These are phyloP conservation scores for Platismatia glauca DNA, from an alignment of 495 filamentous ascomycete species.

Conservation along the genomic window DNA sequence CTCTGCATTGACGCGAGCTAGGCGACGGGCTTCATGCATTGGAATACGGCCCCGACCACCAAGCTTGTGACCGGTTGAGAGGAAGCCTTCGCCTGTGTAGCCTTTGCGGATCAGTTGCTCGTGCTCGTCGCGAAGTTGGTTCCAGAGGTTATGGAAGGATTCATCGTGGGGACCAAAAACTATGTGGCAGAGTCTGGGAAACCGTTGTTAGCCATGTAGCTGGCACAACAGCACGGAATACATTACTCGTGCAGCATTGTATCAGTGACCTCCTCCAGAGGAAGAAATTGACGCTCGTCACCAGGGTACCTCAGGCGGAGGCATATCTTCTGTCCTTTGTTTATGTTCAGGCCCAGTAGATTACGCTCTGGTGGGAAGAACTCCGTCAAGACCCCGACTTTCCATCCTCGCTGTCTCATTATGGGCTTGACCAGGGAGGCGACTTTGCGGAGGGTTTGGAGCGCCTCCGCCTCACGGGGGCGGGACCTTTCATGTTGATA, in stretches of 20 bases:
- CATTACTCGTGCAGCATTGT: constrained; percentile 89
- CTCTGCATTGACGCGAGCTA: constrained; percentile 69
- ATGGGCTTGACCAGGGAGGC: constrained; percentile 91
- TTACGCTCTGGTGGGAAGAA: constrained; percentile 71
- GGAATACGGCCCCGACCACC: constrained; percentile 57
- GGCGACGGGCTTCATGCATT: constrained; percentile 63
- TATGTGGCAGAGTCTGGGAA: constrained; percentile 64
- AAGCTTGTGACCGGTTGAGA: constrained; percentile 62
- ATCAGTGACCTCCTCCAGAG: constrained; percentile 69
- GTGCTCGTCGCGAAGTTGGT: constrained; percentile 80
- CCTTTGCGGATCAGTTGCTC: constrained; percentile 65
- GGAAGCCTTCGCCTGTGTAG: constrained; percentile 87
- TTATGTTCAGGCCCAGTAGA: constrained; percentile 75
- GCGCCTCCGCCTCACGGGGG: constrained; percentile 67
- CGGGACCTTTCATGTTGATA: constrained; percentile 72
- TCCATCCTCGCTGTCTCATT: constrained; percentile 81
- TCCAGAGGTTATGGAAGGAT: constrained; percentile 77
- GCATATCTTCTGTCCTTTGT: constrained; percentile 67
- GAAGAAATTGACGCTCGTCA: constrained; percentile 70
- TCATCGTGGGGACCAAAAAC: constrained; percentile 73
- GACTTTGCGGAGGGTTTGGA: constrained; percentile 70
- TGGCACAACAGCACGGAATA: not conserved
- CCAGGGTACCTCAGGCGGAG: constrained; percentile 71
- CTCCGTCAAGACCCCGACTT: constrained; percentile 69
- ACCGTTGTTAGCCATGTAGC: not conserved